Base-by-base conservation (phyloP, 371 early-diverging fungal genomes). In the Batkoa obscura region DNA sequence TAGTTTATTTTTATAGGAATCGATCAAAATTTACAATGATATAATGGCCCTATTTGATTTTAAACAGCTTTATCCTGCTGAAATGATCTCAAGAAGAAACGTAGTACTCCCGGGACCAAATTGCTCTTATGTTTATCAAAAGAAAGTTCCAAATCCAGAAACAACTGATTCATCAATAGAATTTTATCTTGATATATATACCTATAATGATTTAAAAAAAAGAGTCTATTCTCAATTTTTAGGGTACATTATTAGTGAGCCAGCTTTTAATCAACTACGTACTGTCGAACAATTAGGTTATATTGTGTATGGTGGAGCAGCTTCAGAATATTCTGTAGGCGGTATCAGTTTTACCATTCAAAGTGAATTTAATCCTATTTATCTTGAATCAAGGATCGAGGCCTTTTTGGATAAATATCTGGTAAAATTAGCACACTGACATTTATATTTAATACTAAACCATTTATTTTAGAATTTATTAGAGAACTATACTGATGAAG, bases 221-320 rank as follows among this genome's bases (percentile, higher is more conserved):
- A 3, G 31, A 8, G 15, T 8, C 80, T 2, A 67, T 71, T 13
- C 60, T 82, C 35, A 75, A 74, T 66, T 95, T 32, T 57, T 89
- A 59, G 74, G 78, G 0, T 84, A 88, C 60, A 82, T 94, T 23
- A 68, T 80, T 2, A 70, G 78, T 55, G 92, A 93, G 64, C 90
- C 94, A 10, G 86, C 80, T 61, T 96, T 93, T 68, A 83, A 93
- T 66, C 83, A 83, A 62, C 70, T 96, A 39, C 78, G 94, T 32
- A 94, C 95, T 6, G 88, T 90, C 59, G 91, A 89, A 59, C 86
- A 86, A 62, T 70, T 89, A 31, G 88, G 89, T 13, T 89, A 89
- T 58, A 60, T 84, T 51, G 86, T 84, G 3, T 83, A 77, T 58
- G 78, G 80, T 60, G 82, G 81, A 17, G 70, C 78, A 60, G 15